phyloP scores from a whole-genome alignment of 257 asterid genomes.

The Nicotiana sylvestris region DNA sequence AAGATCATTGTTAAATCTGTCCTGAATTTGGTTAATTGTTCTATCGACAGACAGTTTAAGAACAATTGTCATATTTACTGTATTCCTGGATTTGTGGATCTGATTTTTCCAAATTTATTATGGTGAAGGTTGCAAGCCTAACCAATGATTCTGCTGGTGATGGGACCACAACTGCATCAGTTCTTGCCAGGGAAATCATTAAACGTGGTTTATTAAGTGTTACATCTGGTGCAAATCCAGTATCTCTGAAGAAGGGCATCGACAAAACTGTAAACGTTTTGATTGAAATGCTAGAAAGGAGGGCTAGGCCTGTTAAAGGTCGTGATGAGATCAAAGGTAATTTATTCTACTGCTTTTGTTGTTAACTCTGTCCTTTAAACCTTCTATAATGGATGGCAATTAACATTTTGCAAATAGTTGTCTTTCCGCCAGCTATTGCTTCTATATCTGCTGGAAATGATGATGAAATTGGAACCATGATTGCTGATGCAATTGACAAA shows the following conservation, averaged over 20 bases:
- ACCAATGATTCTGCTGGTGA: conserved; percentile 99
- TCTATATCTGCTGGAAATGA: conserved; percentile 93
- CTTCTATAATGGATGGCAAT: not conserved
- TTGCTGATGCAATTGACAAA: conserved; percentile 95
- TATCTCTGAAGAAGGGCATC: conserved; percentile 83
- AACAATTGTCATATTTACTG: not conserved
- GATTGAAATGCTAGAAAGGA: conserved; percentile 70
- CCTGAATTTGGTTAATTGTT: not conserved
- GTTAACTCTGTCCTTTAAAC: too few relatives aligned
- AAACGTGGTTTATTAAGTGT: conserved; percentile 86
- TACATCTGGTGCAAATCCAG: conserved; percentile 98
- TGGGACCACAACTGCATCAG: conserved; percentile 94
- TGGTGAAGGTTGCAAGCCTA: conserved; percentile 93
- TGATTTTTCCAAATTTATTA: conserved; percentile 32
- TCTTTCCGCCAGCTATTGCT: conserved; percentile 61
- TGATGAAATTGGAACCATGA: conserved; percentile 75
- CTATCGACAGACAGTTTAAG: not conserved
- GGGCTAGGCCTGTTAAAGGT: conserved; percentile 88
- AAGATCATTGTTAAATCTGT: not conserved
- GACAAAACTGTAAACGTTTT: conserved; percentile 75
- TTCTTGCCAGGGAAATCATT: conserved; percentile 92
- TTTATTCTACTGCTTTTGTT: not conserved
- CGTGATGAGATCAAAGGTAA: conserved; percentile 86
- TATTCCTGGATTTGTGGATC: conserved; percentile 22
- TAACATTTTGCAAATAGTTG: not conserved